Evolutionary conservation across 2,329 filamentous ascomycete genomes (phyloP).

Genomic region (Penicillium sp.): DNA sequence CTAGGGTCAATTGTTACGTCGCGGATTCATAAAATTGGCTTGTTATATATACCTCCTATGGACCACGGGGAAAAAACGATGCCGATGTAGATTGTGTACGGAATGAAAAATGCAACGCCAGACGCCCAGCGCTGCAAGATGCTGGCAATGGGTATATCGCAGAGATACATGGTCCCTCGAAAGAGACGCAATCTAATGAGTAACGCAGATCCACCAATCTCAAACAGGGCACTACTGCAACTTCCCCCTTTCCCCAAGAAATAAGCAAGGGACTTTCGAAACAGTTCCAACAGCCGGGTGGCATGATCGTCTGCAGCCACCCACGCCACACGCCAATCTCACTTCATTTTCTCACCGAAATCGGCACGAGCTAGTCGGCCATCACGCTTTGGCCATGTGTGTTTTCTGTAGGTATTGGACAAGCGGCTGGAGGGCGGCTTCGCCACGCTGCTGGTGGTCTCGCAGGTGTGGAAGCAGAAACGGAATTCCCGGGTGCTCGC

Average conservation of each 20-base stretch:
- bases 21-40: constrained; percentile 1
- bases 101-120: constrained; percentile 13
- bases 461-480: constrained; percentile 40
- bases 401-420: constrained; percentile 24
- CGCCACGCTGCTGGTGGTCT: constrained; percentile 32
- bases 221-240: neutral
- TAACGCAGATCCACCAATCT: constrained; percentile 3
- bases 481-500: constrained; percentile 35
- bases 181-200: constrained; percentile 9
- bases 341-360: constrained; percentile 4
- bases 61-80: neutral
- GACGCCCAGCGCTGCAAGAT: constrained; percentile 17
- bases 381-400: constrained; percentile 1
- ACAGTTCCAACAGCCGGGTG: neutral
- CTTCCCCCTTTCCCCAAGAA: neutral
- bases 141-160: constrained; percentile 23
- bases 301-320: constrained; percentile 16
- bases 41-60: neutral
- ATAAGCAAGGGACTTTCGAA: constrained; percentile 6
- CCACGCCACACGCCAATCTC: constrained; percentile 9
- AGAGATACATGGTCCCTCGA: constrained; percentile 13
- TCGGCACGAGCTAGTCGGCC: constrained; percentile 1
- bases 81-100: neutral
- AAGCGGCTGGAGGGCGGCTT: constrained; percentile 27
- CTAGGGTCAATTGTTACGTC: neutral